phyloP scores from a whole-genome alignment of 1,139 yeast species.

The Saccharomyces hybrid region DNA sequence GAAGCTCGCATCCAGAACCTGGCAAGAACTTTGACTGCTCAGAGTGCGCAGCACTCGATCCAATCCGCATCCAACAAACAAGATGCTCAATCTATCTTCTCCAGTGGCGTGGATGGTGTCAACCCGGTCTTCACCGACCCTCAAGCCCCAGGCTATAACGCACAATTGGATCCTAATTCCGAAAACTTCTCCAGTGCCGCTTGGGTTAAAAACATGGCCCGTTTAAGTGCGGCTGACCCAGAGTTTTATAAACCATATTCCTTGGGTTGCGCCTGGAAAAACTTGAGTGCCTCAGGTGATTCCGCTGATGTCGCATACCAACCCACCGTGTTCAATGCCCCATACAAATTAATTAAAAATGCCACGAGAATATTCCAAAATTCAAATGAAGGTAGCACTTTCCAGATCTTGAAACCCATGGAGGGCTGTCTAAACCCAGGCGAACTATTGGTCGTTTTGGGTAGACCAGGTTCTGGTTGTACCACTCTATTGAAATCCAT shows the following conservation, averaged over 20 bases:
- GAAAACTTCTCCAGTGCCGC: slow-evolving; percentile 51
- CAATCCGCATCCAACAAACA: not conserved
- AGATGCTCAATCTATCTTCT: not conserved
- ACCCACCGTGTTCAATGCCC: slow-evolving; percentile 52
- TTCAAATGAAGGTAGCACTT: slow-evolving; percentile 20
- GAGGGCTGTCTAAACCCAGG: slow-evolving; percentile 62
- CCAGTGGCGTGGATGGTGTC: slow-evolving; percentile 4
- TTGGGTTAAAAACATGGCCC: slow-evolving; percentile 65
- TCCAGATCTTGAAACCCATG: slow-evolving; percentile 56
- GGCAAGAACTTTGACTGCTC: slow-evolving; percentile 10
- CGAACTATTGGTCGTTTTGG: slow-evolving; percentile 62
- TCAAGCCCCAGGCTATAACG: slow-evolving; percentile 30
- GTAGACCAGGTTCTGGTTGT: slow-evolving; percentile 79
- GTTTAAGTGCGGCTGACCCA: slow-evolving; percentile 46
- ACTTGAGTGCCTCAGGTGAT: slow-evolving; percentile 61
- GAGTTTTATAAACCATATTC: slow-evolving; percentile 53
- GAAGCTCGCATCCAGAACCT: slow-evolving; percentile 11
- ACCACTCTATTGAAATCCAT: slow-evolving; percentile 64
- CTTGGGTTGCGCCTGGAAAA: slow-evolving; percentile 58
- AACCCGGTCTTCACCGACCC: slow-evolving; percentile 7
- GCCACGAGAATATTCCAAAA: slow-evolving; percentile 19
- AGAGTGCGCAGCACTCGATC: not conserved
- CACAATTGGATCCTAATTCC: slow-evolving; percentile 44
- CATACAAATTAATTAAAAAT: slow-evolving; percentile 19
- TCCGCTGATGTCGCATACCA: slow-evolving; percentile 76